A percentile compares a stretch with the other conserved stretches of the same genome.
These are phyloP conservation scores for Basipetospora chlamydospora DNA, from an alignment of 2,329 filamentous ascomycete species.

Conservation along the genomic window DNA sequence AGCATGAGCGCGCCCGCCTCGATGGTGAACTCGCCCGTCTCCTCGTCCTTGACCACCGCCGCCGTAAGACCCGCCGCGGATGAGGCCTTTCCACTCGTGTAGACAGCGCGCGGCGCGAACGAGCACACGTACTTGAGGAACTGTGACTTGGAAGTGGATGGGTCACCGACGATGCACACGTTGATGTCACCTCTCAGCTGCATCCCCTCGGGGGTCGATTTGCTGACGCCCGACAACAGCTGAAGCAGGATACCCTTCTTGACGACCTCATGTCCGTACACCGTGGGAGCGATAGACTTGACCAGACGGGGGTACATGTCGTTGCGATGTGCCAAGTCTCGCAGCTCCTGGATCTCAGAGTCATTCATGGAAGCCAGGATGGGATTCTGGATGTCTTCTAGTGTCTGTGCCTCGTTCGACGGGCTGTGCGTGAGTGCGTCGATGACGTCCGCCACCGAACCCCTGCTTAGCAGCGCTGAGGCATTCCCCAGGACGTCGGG, in stretches of 20 bases:
- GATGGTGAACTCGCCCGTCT: slow-evolving; percentile 65
- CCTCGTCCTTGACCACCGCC: slow-evolving; percentile 67
- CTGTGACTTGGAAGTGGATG: slow-evolving; percentile 92
- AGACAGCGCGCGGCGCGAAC: slow-evolving; percentile 79
- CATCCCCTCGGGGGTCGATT: slow-evolving; percentile 95
- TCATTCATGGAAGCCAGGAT: slow-evolving; percentile 75
- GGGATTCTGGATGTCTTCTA: slow-evolving; percentile 77
- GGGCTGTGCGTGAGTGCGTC: slow-evolving; percentile 50
- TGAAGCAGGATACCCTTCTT: slow-evolving; percentile 97
- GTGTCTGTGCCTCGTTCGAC: slow-evolving; percentile 45
- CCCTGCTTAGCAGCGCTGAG: slow-evolving; percentile 38
- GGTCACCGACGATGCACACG: slow-evolving; percentile 88
- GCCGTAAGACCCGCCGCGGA: slow-evolving; percentile 71
- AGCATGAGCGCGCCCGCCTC: slow-evolving; percentile 68
- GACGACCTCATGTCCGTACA: slow-evolving; percentile 96
- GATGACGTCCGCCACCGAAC: slow-evolving; percentile 63
- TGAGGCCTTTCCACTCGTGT: slow-evolving; percentile 69
- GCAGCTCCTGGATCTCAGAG: slow-evolving; percentile 80
- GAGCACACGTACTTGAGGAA: slow-evolving; percentile 90
- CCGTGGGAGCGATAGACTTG: slow-evolving; percentile 79
- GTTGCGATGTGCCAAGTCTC: slow-evolving; percentile 78
- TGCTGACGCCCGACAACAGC: slow-evolving; percentile 94
- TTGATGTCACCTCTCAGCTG: slow-evolving; percentile 97
- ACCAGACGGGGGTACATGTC: slow-evolving; percentile 91
- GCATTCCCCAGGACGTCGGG: slow-evolving; percentile 73